Percentiles rank a stretch among this genome's conserved stretches.
phyloP scores from a whole-genome alignment of 768 basidiomycete species.

The Trametes villosa region DNA sequence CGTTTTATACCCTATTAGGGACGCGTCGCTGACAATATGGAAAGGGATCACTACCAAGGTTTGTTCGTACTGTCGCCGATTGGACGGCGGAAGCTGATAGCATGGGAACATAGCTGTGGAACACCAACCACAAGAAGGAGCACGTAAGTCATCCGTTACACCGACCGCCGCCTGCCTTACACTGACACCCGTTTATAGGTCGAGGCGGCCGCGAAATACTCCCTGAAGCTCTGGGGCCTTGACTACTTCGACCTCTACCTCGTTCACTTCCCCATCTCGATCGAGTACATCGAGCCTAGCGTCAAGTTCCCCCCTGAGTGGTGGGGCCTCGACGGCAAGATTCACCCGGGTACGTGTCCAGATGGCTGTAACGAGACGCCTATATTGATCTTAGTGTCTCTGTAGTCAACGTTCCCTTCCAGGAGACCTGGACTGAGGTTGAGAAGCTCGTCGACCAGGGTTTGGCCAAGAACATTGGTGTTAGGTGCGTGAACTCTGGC shows the following conservation, averaged over 20 bases:
- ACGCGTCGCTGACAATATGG: background rate
- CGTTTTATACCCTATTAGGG: background rate
- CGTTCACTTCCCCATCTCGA: slow-evolving; percentile 84
- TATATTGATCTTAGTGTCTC: background rate
- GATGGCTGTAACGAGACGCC: background rate
- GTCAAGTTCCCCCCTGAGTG: slow-evolving; percentile 85
- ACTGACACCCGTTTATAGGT: slow-evolving; percentile 42
- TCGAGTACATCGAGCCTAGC: slow-evolving; percentile 77
- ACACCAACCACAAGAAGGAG: slow-evolving; percentile 83
- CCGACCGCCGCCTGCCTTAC: slow-evolving; percentile 2
- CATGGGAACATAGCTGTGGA: slow-evolving; percentile 66
- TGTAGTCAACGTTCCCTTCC: slow-evolving; percentile 67
- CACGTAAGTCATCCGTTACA: slow-evolving; percentile 49
- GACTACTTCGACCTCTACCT: slow-evolving; percentile 84
- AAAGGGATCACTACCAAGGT: slow-evolving; percentile 86
- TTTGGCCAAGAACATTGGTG: slow-evolving; percentile 76
- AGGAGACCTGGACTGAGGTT: slow-evolving; percentile 85
- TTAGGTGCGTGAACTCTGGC: slow-evolving; percentile 50
- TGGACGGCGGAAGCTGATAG: slow-evolving; percentile 4
- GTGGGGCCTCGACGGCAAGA: slow-evolving; percentile 73
- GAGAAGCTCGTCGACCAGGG: slow-evolving; percentile 77
- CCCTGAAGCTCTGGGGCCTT: slow-evolving; percentile 81
- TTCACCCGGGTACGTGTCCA: slow-evolving; percentile 56
- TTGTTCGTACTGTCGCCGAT: slow-evolving; percentile 24
- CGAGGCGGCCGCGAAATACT: slow-evolving; percentile 57